phyloP scores from a whole-genome alignment of 2,329 filamentous ascomycete genomes.

The Stemphylium lycopersici region DNA sequence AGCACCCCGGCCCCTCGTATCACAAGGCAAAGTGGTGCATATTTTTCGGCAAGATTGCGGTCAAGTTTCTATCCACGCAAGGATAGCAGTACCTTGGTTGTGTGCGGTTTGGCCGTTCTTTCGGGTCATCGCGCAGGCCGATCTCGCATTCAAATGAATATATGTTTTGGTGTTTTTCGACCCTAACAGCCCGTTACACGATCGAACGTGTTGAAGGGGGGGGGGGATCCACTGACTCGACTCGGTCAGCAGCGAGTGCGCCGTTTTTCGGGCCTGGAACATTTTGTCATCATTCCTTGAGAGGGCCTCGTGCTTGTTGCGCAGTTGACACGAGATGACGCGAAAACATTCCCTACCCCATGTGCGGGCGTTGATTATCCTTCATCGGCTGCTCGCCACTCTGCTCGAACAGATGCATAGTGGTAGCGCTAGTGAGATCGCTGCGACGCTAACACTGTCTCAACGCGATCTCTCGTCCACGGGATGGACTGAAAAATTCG shows the following conservation, averaged over 20 bases:
- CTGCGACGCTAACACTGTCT: background rate
- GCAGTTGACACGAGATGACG: background rate
- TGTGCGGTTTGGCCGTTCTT: background rate
- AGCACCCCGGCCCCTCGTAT: too few relatives aligned
- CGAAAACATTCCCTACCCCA: background rate
- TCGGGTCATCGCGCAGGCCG: background rate
- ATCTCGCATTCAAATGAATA: conserved; percentile 2
- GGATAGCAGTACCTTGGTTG: background rate
- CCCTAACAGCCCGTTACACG: conserved; percentile 4
- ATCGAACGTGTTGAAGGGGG: conserved; percentile 8
- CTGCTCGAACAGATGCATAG: conserved; percentile 3
- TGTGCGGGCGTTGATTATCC: conserved; percentile 3
- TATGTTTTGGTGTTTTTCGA: background rate
- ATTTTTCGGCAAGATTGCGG: background rate
- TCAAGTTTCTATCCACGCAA: background rate
- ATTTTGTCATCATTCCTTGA: background rate
- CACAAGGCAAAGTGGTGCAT: background rate
- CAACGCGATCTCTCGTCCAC: background rate
- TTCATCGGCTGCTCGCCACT: background rate
- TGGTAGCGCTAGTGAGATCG: background rate
- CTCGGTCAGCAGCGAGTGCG: conserved; percentile 5
- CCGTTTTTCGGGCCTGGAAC: conserved; percentile 3
- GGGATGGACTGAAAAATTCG: background rate
- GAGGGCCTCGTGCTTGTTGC: background rate
- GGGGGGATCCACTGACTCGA: conserved; percentile 13